Conservation (phyloP, 129 eudicot species). For the Flaveria brownii region DNA sequence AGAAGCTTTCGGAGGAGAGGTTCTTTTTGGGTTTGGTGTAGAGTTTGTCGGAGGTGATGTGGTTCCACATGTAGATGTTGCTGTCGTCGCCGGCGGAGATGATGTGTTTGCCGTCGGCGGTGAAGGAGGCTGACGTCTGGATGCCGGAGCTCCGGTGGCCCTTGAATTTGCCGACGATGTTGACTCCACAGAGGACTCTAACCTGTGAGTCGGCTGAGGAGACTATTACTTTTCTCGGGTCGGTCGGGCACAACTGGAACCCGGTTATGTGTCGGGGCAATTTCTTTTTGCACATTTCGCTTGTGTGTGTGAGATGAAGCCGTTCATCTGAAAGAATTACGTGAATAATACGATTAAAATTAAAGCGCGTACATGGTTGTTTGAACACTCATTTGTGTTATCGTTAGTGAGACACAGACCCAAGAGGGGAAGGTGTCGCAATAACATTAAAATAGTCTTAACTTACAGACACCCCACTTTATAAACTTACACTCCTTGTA, state of each 20-base stretch:
- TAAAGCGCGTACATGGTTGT: too few relatives aligned
- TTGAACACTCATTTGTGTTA: too few relatives aligned
- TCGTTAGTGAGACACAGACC: too few relatives aligned
- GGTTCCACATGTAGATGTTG: constrained; percentile 64
- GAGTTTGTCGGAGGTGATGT: constrained; percentile 36
- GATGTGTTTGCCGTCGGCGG: constrained; percentile 69
- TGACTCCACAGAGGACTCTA: constrained; percentile 61
- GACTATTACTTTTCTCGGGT: constrained; percentile 66
- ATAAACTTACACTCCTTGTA: too few relatives aligned
- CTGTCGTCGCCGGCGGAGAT: constrained; percentile 80
- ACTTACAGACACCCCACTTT: too few relatives aligned
- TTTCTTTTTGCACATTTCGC: constrained; percentile 35
- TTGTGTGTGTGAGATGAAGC: constrained; percentile 18
- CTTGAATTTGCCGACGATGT: constrained; percentile 61
- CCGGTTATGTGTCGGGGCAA: constrained; percentile 39
- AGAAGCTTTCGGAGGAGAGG: constrained; percentile 59
- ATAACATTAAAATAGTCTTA: too few relatives aligned
- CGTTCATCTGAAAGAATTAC: constrained; percentile 26
- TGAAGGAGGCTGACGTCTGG: constrained; percentile 78
- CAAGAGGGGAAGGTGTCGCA: too few relatives aligned
- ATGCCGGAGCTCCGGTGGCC: constrained; percentile 73
- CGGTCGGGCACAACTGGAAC: constrained; percentile 70
- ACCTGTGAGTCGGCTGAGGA: constrained; percentile 85
- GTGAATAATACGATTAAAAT: neutral
- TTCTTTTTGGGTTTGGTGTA: constrained; percentile 50